These are phyloP conservation scores for Pascua sp. DNA, from an alignment of 1,284 basidiomycete species.

Conservation along the genomic window DNA sequence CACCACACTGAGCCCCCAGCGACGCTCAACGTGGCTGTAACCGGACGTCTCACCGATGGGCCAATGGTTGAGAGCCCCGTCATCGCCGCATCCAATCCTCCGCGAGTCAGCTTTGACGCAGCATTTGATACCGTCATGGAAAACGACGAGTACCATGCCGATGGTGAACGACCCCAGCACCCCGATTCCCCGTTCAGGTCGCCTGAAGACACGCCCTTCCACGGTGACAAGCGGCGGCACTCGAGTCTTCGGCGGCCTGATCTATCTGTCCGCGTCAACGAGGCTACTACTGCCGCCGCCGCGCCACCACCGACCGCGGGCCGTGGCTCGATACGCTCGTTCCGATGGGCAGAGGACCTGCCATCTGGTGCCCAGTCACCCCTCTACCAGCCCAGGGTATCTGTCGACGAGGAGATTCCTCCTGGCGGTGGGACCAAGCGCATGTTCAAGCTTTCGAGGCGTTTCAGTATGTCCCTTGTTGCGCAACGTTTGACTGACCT, in stretches of 20 bases:
- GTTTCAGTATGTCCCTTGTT: slow-evolving; percentile 38
- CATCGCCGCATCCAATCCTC: no score
- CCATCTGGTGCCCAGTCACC: slow-evolving; percentile 7
- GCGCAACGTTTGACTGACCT: neutral
- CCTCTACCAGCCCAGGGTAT: slow-evolving; percentile 11
- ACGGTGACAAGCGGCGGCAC: no score
- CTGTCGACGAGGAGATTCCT: slow-evolving; percentile 23
- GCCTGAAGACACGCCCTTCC: no score
- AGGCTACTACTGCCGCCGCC: neutral
- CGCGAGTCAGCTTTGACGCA: no score
- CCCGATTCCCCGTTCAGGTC: slow-evolving; percentile 1
- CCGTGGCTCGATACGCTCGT: neutral
- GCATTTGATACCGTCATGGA: neutral
- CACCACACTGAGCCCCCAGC: no score
- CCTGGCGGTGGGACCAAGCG: slow-evolving; percentile 40
- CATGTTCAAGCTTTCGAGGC: slow-evolving; percentile 47
- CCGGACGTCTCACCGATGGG: no score
- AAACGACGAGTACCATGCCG: neutral
- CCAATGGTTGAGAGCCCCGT: no score
- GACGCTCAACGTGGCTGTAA: no score
- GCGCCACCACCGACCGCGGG: neutral
- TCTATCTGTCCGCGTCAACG: neutral
- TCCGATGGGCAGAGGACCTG: slow-evolving; percentile 8
- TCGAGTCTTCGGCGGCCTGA: no score
- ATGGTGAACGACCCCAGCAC: neutral